Evolutionary conservation across 2,329 filamentous ascomycete genomes (phyloP).

Genomic region (Pseudogymnoascus sp.): DNA sequence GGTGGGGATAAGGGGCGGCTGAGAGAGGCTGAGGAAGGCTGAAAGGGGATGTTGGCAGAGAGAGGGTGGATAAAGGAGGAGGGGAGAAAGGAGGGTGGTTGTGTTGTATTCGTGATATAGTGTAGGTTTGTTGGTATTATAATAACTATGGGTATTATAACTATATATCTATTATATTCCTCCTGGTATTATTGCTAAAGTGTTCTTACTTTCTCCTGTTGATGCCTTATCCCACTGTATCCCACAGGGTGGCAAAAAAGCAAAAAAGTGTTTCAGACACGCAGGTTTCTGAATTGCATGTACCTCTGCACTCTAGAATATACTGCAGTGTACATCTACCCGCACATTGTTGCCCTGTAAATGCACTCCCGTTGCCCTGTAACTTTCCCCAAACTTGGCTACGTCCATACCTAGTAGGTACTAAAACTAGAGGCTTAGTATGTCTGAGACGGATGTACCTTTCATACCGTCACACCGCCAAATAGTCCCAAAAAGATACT

Average conservation of each 20-base stretch:
- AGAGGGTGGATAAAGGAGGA: background rate
- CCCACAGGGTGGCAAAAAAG: constrained; percentile 4
- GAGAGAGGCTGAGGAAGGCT: background rate
- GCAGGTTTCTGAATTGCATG: background rate
- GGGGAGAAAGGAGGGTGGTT: too few species aligned
- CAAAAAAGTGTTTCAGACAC: constrained; percentile 2
- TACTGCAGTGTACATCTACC: background rate
- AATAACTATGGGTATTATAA: background rate
- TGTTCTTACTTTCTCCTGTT: background rate
- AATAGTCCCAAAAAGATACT: background rate
- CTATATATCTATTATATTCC: background rate
- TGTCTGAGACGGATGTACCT: too few species aligned
- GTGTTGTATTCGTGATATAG: background rate
- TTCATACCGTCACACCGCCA: background rate
- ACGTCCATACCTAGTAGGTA: too few species aligned
- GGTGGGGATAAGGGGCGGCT: background rate
- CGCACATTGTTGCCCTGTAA: background rate
- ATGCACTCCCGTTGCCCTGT: background rate
- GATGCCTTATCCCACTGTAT: background rate
- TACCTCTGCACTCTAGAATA: background rate
- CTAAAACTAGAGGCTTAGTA: too few species aligned
- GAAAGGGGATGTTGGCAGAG: background rate
- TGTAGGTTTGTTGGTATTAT: background rate
- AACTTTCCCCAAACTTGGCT: background rate
- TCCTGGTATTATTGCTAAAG: background rate